Conservation (phyloP, 2,329 filamentous ascomycete genomes). For the Clarireedia paspali region DNA sequence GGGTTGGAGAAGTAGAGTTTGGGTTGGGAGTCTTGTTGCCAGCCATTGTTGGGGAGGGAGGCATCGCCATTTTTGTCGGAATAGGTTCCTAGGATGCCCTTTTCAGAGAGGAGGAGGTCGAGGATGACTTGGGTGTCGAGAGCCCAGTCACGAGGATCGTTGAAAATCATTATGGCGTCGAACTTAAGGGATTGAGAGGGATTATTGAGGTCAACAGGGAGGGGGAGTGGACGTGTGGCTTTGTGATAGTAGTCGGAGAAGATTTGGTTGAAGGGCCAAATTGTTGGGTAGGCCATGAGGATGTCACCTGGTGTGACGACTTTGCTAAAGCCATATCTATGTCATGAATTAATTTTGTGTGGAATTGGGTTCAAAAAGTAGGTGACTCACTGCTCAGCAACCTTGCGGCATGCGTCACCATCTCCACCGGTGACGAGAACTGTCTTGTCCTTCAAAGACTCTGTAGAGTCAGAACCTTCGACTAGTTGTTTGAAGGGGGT, state of each 20-base stretch:
- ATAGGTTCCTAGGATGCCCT: conserved; percentile 75
- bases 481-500: conserved; percentile 76
- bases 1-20: conserved; percentile 81
- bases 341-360: conserved; percentile 5
- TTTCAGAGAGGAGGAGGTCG: conserved; percentile 71
- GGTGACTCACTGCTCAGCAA: conserved; percentile 50
- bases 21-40: conserved; percentile 75
- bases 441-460: conserved; percentile 53
- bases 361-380: conserved; percentile 22
- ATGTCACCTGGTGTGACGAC: conserved; percentile 86
- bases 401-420: conserved; percentile 35
- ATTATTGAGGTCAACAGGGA: conserved; percentile 34
- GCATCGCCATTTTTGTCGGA: conserved; percentile 62
- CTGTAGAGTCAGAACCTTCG: conserved; percentile 45
- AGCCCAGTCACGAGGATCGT: conserved; percentile 94
- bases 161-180: conserved; percentile 88
- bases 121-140: conserved; percentile 78
- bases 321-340: conserved; percentile 64
- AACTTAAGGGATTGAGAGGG: conserved; percentile 57
- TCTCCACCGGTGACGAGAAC: conserved; percentile 62
- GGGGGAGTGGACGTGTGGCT: conserved; percentile 51
- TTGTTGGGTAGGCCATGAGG: conserved; percentile 58
- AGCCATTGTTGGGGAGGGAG: conserved; percentile 64
- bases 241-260: conserved; percentile 53
- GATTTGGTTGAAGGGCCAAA: conserved; percentile 77